A percentile compares a stretch with the other conserved stretches of the same genome.
These are phyloP conservation scores for Nicotiana benthamiana DNA, from an alignment of 257 asterid species.

Conservation along the genomic window DNA sequence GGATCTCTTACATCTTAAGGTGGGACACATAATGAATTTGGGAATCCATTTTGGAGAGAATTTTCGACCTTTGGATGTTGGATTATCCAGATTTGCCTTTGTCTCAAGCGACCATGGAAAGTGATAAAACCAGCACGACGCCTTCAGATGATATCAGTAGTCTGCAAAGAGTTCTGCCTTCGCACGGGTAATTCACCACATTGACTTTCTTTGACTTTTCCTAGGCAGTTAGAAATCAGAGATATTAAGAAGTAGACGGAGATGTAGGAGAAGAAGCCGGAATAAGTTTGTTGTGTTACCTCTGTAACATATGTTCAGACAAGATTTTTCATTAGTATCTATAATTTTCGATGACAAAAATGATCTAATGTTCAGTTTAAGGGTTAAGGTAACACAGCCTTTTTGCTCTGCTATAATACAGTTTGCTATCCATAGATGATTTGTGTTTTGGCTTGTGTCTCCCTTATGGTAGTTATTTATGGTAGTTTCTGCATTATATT, in stretches of 20 bases:
- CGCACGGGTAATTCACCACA: conserved; percentile 53
- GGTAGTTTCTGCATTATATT: too few species aligned
- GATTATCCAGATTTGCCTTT: conserved; percentile 33
- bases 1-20: not conserved
- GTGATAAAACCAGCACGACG: conserved; percentile 43
- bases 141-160: conserved; percentile 43
- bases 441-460: too few species aligned
- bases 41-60: conserved; percentile 40
- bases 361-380: not conserved
- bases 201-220: not conserved
- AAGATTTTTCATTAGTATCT: not conserved
- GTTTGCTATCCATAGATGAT: too few species aligned
- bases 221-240: not conserved
- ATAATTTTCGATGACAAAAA: not conserved
- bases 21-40: conserved; percentile 54
- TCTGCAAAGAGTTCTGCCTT: conserved; percentile 42
- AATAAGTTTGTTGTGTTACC: not conserved
- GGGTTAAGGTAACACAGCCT: not conserved
- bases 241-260: not conserved
- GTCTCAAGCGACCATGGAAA: conserved; percentile 53
- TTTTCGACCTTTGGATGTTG: conserved; percentile 34
- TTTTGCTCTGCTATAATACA: not conserved
- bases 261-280: not conserved
- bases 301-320: not conserved
- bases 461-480: too few species aligned